Percentiles rank a stretch among this genome's conserved stretches.
These are phyloP conservation scores for Aphanomyces euteiches DNA, from an alignment of 352 stramenopile species.

Conservation along the genomic window DNA sequence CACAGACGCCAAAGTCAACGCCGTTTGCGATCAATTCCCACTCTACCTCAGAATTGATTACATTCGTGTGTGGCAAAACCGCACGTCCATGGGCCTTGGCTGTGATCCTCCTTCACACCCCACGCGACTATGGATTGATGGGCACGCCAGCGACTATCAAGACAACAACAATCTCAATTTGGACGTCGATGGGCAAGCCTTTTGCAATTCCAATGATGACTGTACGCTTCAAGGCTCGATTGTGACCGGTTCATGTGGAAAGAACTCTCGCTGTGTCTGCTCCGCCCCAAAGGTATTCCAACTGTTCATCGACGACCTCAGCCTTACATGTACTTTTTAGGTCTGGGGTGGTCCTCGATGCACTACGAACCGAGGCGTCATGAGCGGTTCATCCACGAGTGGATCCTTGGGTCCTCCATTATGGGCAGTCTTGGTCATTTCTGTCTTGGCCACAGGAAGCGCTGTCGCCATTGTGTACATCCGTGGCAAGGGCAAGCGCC, in stretches of 20 bases:
- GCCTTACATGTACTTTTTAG: slow-evolving; percentile 4
- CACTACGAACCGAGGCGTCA: slow-evolving; percentile 22
- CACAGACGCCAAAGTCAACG: slow-evolving; percentile 34
- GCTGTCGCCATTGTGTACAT: slow-evolving; percentile 14
- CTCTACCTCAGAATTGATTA: slow-evolving; percentile 76
- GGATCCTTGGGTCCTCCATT: slow-evolving; percentile 21
- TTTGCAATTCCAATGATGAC: slow-evolving; percentile 49
- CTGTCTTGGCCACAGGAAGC: slow-evolving; percentile 7
- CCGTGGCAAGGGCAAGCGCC: slow-evolving; percentile 3
- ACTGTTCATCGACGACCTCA: neutral
- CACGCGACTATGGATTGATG: slow-evolving; percentile 51
- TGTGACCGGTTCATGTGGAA: slow-evolving; percentile 55
- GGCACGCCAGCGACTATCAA: slow-evolving; percentile 70
- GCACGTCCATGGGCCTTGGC: slow-evolving; percentile 43
- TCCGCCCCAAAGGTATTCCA: slow-evolving; percentile 18
- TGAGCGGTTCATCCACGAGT: neutral
- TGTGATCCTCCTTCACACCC: slow-evolving; percentile 65
- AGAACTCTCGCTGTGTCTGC: slow-evolving; percentile 46
- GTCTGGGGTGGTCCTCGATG: slow-evolving; percentile 40
- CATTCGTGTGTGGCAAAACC: slow-evolving; percentile 72
- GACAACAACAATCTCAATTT: slow-evolving; percentile 55
- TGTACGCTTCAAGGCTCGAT: slow-evolving; percentile 59
- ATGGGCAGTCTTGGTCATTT: slow-evolving; percentile 22
- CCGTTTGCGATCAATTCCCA: slow-evolving; percentile 52
- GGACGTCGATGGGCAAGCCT: slow-evolving; percentile 51